phyloP scores from a whole-genome alignment of 148 eudicot genomes.

The Dysphania ambrosioides region DNA sequence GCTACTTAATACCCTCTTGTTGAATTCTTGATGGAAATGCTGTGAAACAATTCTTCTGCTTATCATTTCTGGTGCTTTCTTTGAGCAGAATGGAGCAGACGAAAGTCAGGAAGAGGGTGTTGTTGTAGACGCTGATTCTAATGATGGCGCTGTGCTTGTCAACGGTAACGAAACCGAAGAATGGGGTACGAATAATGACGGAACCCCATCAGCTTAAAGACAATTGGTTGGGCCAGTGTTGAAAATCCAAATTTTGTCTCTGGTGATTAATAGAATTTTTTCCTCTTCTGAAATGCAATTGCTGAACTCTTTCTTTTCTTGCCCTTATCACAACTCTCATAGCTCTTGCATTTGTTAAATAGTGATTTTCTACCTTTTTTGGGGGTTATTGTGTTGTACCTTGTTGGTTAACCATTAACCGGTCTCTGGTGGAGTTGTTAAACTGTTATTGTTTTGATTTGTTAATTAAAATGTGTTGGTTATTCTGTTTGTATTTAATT shows the following conservation, averaged over 20 bases:
- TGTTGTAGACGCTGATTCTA: slow-evolving; percentile 94
- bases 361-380: not conserved
- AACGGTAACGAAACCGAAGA: slow-evolving; percentile 93
- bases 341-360: slow-evolving; percentile 4
- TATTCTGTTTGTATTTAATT: not conserved
- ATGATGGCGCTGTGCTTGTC: slow-evolving; percentile 90
- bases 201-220: slow-evolving; percentile 89
- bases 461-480: not conserved
- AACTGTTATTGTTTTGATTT: not conserved
- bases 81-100: slow-evolving; percentile 60
- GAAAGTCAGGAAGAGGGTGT: slow-evolving; percentile 81
- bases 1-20: not conserved
- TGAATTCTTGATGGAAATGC: not conserved
- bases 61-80: not conserved
- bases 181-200: slow-evolving; percentile 98
- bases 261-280: slow-evolving; percentile 86
- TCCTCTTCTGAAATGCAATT: slow-evolving; percentile 41
- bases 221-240: slow-evolving; percentile 87
- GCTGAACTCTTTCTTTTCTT: slow-evolving; percentile 32
- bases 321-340: slow-evolving; percentile 12
- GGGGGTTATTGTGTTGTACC: slow-evolving; percentile 1
- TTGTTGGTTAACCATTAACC: too few species aligned
- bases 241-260: slow-evolving; percentile 88
- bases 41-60: not conserved
- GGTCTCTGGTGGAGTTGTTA: not conserved